Conservation (phyloP, 129 eudicot species). For the Pseudognaphalium luteoalbum region DNA sequence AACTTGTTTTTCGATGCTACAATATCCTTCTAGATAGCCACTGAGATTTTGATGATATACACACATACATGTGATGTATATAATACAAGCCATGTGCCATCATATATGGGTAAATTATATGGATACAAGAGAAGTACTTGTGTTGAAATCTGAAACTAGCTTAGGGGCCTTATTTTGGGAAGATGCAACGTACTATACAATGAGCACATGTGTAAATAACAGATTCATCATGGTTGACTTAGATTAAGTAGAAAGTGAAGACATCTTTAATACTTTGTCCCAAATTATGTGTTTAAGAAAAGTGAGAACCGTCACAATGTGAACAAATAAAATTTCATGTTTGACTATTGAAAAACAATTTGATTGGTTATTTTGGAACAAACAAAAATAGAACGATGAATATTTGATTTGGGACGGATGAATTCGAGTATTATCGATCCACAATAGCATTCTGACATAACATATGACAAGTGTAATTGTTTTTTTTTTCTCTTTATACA, state of each 20-base stretch:
- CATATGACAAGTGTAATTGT: too few species aligned
- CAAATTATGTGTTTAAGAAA: too few species aligned
- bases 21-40: slow-evolving; percentile 29
- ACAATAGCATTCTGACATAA: too few species aligned
- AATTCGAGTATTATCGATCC: too few species aligned
- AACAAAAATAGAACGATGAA: too few species aligned
- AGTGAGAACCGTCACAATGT: too few species aligned
- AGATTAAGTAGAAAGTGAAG: neutral
- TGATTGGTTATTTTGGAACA: too few species aligned
- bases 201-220: slow-evolving; percentile 27
- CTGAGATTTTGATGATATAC: slow-evolving; percentile 13
- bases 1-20: slow-evolving; percentile 8
- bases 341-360: too few species aligned
- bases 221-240: slow-evolving; percentile 23
- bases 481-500: too few species aligned
- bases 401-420: too few species aligned
- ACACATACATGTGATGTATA: neutral
- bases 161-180: slow-evolving; percentile 12
- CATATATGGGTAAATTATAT: slow-evolving; percentile 22
- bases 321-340: too few species aligned
- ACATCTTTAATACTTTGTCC: neutral
- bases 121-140: slow-evolving; percentile 10
- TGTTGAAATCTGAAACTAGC: slow-evolving; percentile 12
- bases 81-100: slow-evolving; percentile 34
- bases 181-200: slow-evolving; percentile 34